Conservation (phyloP, 1,284 basidiomycete genomes). For the Mrakiaceae sp. region DNA sequence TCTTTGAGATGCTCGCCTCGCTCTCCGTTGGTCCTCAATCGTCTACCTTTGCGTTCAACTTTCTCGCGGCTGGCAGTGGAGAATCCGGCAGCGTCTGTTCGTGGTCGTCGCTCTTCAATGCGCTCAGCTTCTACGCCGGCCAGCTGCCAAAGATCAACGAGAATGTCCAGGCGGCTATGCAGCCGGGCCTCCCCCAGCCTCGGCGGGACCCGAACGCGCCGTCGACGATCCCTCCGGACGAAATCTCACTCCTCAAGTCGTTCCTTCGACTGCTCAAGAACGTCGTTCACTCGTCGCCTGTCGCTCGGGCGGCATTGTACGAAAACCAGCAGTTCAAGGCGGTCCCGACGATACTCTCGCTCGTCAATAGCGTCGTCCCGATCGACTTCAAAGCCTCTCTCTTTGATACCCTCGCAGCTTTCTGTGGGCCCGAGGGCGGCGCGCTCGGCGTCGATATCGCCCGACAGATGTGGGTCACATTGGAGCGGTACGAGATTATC, state of each 20-base stretch:
- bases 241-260: constrained; percentile 63
- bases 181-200: not conserved
- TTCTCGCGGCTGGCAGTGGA: constrained; percentile 40
- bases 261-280: constrained; percentile 72
- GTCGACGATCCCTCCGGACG: constrained; percentile 54
- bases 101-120: constrained; percentile 43
- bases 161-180: constrained; percentile 7
- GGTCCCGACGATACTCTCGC: constrained; percentile 23
- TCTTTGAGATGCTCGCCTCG: constrained; percentile 76
- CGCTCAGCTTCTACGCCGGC: constrained; percentile 45
- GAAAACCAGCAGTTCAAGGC: constrained; percentile 55
- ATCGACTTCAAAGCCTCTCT: constrained; percentile 36
- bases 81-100: constrained; percentile 32
- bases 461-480: constrained; percentile 64
- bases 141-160: constrained; percentile 26
- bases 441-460: constrained; percentile 61
- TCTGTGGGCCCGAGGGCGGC: constrained; percentile 64
- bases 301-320: constrained; percentile 65
- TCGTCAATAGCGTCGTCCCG: constrained; percentile 27
- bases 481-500: constrained; percentile 64
- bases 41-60: constrained; percentile 73
- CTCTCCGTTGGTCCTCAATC: constrained; percentile 68
- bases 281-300: constrained; percentile 61
- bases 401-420: constrained; percentile 44
- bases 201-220: constrained; percentile 25